Conservation (phyloP, 2,329 filamentous ascomycete species). For the Triangularia verruculosa region DNA sequence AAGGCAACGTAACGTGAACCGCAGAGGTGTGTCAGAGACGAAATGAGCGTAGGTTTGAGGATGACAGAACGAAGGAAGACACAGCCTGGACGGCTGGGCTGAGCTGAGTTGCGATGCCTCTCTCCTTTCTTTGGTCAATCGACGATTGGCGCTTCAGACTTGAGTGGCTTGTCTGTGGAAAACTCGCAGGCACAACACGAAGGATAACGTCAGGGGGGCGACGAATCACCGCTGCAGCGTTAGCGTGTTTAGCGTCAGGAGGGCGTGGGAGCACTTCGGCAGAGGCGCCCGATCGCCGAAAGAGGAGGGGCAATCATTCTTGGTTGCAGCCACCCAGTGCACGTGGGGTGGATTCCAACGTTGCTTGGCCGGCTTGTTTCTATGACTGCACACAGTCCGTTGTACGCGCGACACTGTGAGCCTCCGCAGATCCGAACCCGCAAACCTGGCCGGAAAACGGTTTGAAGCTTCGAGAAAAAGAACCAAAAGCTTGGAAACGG, state of each 20-base stretch:
- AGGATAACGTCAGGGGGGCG: slow-evolving; percentile 23
- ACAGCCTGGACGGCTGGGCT: slow-evolving; percentile 25
- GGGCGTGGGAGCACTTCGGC: neutral
- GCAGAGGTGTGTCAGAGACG: slow-evolving; percentile 2
- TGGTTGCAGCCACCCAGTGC: neutral
- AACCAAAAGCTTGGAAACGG: neutral
- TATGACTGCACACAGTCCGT: neutral
- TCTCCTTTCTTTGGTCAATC: slow-evolving; percentile 10
- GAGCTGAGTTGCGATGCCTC: slow-evolving; percentile 23
- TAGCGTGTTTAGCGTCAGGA: slow-evolving; percentile 18
- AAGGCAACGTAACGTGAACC: slow-evolving; percentile 6
- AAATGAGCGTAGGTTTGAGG: slow-evolving; percentile 24
- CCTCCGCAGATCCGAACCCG: neutral
- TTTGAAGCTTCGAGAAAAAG: neutral
- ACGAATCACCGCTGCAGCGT: slow-evolving; percentile 19
- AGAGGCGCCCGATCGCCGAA: slow-evolving; percentile 12
- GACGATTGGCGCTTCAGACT: slow-evolving; percentile 9
- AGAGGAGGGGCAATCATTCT: slow-evolving; percentile 4
- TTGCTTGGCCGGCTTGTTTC: neutral
- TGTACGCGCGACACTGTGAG: neutral
- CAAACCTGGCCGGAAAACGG: slow-evolving; percentile 1
- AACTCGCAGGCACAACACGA: slow-evolving; percentile 10
- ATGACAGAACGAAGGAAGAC: slow-evolving; percentile 25
- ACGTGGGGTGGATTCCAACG: neutral
- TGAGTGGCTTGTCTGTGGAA: slow-evolving; percentile 4